phyloP scores from a whole-genome alignment of 768 basidiomycete species.

The Agrocybe pediades region DNA sequence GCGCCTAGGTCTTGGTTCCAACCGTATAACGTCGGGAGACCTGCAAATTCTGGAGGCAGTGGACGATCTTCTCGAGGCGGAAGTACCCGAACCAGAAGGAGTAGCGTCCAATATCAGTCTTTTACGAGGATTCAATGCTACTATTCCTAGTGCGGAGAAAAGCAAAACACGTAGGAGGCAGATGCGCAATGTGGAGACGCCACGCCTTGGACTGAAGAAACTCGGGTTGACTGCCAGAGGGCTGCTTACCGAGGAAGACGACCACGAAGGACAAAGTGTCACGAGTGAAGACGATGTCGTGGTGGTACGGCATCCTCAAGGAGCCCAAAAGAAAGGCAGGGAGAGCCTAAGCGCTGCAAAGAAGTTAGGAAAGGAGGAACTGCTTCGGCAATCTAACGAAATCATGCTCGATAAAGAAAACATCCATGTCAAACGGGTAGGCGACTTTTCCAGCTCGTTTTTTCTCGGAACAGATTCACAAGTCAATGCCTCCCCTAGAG shows the following conservation, averaged over 20 bases:
- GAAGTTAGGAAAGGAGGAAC: constrained; percentile 80
- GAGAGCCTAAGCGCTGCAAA: constrained; percentile 71
- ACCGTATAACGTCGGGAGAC: constrained; percentile 79
- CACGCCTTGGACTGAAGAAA: constrained; percentile 76
- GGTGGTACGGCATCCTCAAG: constrained; percentile 48
- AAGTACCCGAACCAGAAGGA: constrained; percentile 75
- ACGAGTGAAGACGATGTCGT: constrained; percentile 81
- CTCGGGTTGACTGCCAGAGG: constrained; percentile 80
- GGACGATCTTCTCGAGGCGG: constrained; percentile 68
- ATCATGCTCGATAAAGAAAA: constrained; percentile 93
- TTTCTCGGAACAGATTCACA: constrained; percentile 8
- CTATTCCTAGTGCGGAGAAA: constrained; percentile 87
- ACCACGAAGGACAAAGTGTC: constrained; percentile 58
- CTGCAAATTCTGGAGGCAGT: constrained; percentile 83
- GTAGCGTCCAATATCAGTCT: constrained; percentile 77
- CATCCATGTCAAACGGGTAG: constrained; percentile 81
- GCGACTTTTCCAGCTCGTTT: constrained; percentile 26
- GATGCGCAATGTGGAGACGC: constrained; percentile 77
- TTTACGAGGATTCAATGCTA: constrained; percentile 91
- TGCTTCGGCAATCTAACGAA: constrained; percentile 81
- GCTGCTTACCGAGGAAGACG: constrained; percentile 58
- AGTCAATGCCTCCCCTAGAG: constrained; percentile 47
- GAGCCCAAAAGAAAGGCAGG: constrained; percentile 53
- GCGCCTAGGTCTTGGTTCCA: constrained; percentile 62
- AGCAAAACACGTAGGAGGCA: constrained; percentile 76